Percentiles rank a stretch among this genome's conserved stretches.
Evolutionary conservation across 2,329 filamentous ascomycete species (phyloP).

Genomic region (Botrytis fabae): DNA sequence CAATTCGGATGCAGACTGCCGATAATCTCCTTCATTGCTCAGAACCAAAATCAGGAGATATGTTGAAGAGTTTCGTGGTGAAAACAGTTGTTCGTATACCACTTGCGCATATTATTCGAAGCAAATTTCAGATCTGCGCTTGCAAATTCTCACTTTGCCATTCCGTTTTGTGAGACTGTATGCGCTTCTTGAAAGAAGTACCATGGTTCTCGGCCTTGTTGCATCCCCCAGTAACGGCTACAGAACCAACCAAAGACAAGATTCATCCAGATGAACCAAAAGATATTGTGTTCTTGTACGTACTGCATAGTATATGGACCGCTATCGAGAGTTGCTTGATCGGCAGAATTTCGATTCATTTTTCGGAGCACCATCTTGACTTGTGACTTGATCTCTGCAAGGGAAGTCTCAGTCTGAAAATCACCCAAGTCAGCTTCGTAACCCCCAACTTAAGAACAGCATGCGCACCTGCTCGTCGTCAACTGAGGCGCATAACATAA

Average conservation of each 20-base stretch:
- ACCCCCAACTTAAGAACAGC: conserved; percentile 4
- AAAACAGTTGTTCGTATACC: background rate
- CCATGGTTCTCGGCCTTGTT: background rate
- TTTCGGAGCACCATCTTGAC: conserved; percentile 87
- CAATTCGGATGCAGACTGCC: background rate
- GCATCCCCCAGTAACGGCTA: background rate
- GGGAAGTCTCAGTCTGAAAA: conserved; percentile 64
- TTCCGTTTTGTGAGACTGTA: background rate
- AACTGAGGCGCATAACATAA: conserved; percentile 92
- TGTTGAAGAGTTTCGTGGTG: background rate
- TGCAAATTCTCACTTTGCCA: background rate
- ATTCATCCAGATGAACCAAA: background rate
- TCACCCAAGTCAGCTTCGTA: conserved; percentile 25
- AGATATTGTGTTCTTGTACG: conserved; percentile 38
- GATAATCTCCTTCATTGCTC: background rate
- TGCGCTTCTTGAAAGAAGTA: background rate
- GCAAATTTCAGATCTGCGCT: background rate
- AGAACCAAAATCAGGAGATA: background rate
- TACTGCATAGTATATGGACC: conserved; percentile 83
- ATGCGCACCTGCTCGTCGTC: conserved; percentile 75
- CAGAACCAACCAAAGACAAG: background rate
- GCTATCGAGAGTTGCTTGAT: conserved; percentile 89
- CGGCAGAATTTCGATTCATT: conserved; percentile 83
- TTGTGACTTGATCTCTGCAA: conserved; percentile 86
- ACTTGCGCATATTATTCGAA: background rate